Base-by-base conservation (phyloP, 129 eudicot genomes). In the Oenanthe sinensis region DNA sequence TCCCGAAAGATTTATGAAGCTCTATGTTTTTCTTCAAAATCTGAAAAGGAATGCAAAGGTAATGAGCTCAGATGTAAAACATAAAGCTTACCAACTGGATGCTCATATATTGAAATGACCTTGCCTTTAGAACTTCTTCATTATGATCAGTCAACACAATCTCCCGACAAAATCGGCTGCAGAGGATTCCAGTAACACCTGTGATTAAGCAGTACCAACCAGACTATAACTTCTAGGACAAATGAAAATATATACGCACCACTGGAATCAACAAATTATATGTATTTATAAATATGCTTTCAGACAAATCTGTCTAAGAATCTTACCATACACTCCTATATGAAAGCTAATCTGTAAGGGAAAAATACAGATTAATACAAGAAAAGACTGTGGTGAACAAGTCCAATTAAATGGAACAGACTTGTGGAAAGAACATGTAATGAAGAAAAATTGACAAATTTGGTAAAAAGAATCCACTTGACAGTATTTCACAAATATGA, bases 61-160 rank as follows among this genome's bases (percentile, higher is more conserved):
- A 42, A 54, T 74, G 7, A 76, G 83, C 81, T 79, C 79, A 74
- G 50, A 65, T 24, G 65, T 16, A 14, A 76, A 20, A 65, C 39
- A 37, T 37, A 68, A 45, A 77, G 75, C 85, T 80, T 30, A 79
- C 77, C 77, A 73, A n/a, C 67, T 72, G 76, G 79, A 68, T 10
- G 44, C 78, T 73, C 82, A 80, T 22, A 43, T 22, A 49, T 77
- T 83, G 80, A 43, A 78, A 79, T 70, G 85, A 79, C 75, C 90
- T 74, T 91, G 92, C 97, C 96, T 95, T 92, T 73, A 95, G 87
- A 84, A 95, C 99, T 81, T 95, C 96, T 26, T 95, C 97, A 79
- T 91, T 95, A 81, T 92, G 97, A 81, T 95, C 99, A 4, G 99
- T 92, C 79, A 95, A 55, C 75, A 95, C 90, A 3, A 92, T 84